phyloP scores from a whole-genome alignment of 225 moss, liverwort and hornwort genomes.

The Sphagnum contortum region DNA sequence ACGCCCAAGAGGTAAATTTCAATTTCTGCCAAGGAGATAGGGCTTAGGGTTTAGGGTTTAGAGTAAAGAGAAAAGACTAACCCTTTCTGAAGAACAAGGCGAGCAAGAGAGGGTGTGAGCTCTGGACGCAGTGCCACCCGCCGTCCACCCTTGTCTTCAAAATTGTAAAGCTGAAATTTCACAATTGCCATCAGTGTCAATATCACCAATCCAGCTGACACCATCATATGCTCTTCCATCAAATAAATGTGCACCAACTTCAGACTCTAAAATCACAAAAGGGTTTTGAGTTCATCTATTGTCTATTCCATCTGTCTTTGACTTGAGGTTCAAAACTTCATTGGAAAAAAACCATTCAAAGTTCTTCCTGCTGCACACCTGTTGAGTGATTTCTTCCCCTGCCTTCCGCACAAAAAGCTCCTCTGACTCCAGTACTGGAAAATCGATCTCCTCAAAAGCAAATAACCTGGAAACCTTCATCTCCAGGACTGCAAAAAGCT shows the following conservation, averaged over 20 bases:
- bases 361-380: conserved; percentile 28
- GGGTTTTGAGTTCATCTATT: no score
- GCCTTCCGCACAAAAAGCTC: conserved; percentile 94
- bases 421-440: conserved; percentile 91
- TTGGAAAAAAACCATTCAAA: no score
- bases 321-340: no score
- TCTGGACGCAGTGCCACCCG: conserved; percentile 85
- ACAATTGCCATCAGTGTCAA: background rate
- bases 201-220: no score
- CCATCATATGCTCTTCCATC: no score
- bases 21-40: no score
- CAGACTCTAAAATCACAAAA: no score
- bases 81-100: conserved; percentile 91
- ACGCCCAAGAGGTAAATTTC: no score
- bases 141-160: conserved; percentile 85
- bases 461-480: conserved; percentile 82
- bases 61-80: conserved; percentile 12
- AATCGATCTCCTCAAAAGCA: conserved; percentile 92
- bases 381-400: conserved; percentile 91
- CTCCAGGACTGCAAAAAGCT: background rate
- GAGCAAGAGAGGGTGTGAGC: conserved; percentile 91
- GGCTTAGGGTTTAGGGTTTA: no score
- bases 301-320: no score
- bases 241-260: no score
- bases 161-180: conserved; percentile 79